phyloP scores from a whole-genome alignment of 208 protist genomes.

The Leishmania lainsoni region DNA sequence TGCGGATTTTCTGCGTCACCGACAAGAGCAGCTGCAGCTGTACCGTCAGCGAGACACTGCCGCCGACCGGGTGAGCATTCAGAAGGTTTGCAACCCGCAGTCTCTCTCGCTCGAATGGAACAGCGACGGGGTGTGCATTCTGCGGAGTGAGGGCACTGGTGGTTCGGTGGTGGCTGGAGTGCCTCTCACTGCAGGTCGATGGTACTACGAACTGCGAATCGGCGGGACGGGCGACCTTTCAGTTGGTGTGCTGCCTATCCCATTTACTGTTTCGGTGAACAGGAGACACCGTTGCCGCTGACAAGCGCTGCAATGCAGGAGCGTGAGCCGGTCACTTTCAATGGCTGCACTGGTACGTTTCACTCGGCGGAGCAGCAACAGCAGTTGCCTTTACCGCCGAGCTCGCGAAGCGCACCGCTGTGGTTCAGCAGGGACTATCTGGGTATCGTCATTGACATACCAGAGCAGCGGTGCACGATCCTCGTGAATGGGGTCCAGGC shows the following conservation, averaged over 20 bases:
- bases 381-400: background rate
- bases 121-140: slow-evolving; percentile 64
- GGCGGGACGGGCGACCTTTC: slow-evolving; percentile 61
- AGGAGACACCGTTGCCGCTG: slow-evolving; percentile 23
- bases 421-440: slow-evolving; percentile 81
- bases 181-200: slow-evolving; percentile 66
- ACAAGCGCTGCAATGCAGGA: slow-evolving; percentile 20
- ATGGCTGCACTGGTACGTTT: slow-evolving; percentile 66
- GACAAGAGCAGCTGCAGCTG: slow-evolving; percentile 65
- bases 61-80: slow-evolving; percentile 59
- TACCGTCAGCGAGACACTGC: slow-evolving; percentile 60
- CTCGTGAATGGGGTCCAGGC: slow-evolving; percentile 71
- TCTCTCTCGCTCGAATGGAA: slow-evolving; percentile 78
- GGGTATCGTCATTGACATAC: slow-evolving; percentile 79
- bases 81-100: slow-evolving; percentile 59
- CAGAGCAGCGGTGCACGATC: slow-evolving; percentile 57
- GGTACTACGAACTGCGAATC: slow-evolving; percentile 91
- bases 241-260: slow-evolving; percentile 73
- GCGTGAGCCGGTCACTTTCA: slow-evolving; percentile 67
- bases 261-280: background rate
- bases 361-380: slow-evolving; percentile 27
- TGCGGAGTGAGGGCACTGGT: slow-evolving; percentile 47
- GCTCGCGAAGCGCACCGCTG: slow-evolving; percentile 21
- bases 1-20: slow-evolving; percentile 56
- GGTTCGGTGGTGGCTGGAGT: slow-evolving; percentile 58